Base-by-base conservation (phyloP, 306 rosid species). In the Inga leiocalycina region DNA sequence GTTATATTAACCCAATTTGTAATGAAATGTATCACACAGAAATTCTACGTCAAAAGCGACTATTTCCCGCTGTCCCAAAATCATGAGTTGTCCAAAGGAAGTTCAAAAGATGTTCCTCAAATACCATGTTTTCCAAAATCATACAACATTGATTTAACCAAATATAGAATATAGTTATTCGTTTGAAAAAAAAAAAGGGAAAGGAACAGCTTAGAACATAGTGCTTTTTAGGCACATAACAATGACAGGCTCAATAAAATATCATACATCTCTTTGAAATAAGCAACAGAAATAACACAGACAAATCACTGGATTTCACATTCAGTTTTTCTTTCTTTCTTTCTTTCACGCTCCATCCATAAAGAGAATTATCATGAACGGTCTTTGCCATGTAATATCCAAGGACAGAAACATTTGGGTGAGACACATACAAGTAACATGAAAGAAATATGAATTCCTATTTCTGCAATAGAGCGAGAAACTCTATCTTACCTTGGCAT, bases 401-500 rank as follows among this genome's bases (percentile, higher is more conserved):
- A 77, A 44, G 43, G 46, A 65, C 59, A 79, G 11, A 79, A 66
- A 80, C 78, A 80, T 80, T 86, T 69, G 35, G 61, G 74, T 2
- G 7, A 8, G 7, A 8, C 61, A 73, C 71, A 77, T 43, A 61
- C 4, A 81, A 81, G 74, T 81, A 65, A 32, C 82, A 74, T 54
- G 79, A 81, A 46, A 70, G 22, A 39, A 82, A 78, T 39, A 32
- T 75, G 44, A 78, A 43, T 74, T 69, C 56, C 76, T 75, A 67
- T 52, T 75, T 67, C 76, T 77, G 77, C 73, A 43, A 41, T 71
- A 86, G 91, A 85, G 87, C 51, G 84, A 91, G 86, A 87, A 75
- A 79, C 92, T 88, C 92, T 83, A 86, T 83, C 68, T 71, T 39
- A 46, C 80, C 84, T 82, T 79, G 67, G 76, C 71, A 78, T 75